These are phyloP conservation scores for Rhizopogon sp. DNA, from an alignment of 768 basidiomycete species.

Conservation along the genomic window DNA sequence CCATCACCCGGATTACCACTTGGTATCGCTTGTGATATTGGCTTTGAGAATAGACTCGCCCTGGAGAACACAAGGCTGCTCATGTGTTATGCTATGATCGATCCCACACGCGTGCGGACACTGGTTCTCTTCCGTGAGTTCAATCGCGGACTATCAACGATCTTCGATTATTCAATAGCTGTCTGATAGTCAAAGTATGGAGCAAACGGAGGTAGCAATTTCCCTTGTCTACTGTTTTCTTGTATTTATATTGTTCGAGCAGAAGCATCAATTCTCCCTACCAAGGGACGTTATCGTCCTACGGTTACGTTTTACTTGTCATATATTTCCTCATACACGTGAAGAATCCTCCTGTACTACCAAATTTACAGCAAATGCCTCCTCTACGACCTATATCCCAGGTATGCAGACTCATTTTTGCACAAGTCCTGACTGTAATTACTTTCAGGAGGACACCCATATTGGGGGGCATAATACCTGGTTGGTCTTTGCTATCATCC, in stretches of 20 bases:
- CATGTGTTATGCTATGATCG: conserved; percentile 96
- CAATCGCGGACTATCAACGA: conserved; percentile 9
- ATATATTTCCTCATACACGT: conserved; percentile 98
- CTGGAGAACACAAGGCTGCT: conserved; percentile 95
- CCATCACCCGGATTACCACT: conserved; percentile 75
- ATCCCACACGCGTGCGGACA: conserved; percentile 88
- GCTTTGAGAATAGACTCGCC: conserved; percentile 95
- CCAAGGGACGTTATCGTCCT: conserved; percentile 92
- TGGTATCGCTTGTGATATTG: conserved; percentile 97
- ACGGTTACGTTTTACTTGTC: conserved; percentile 96
- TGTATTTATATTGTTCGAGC: conserved; percentile 5
- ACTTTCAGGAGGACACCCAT: conserved; percentile 68
- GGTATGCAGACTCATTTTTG: conserved; percentile 32
- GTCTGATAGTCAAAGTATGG: conserved; percentile 89
- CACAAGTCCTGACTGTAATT: conserved; percentile 1
- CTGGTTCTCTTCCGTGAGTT: conserved; percentile 94
- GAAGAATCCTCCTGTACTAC: conserved; percentile 94
- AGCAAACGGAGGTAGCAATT: conserved; percentile 76
- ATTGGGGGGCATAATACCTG: conserved; percentile 80
- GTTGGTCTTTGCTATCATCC: conserved; percentile 29
- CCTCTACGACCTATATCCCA: conserved; percentile 82
- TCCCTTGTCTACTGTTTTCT: neutral
- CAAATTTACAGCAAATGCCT: conserved; percentile 94
- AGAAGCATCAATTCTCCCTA: conserved; percentile 99
- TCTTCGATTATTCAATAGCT: conserved; percentile 9